These are phyloP conservation scores for Gossypium armourianum DNA, from an alignment of 441 rosid species.

Conservation along the genomic window DNA sequence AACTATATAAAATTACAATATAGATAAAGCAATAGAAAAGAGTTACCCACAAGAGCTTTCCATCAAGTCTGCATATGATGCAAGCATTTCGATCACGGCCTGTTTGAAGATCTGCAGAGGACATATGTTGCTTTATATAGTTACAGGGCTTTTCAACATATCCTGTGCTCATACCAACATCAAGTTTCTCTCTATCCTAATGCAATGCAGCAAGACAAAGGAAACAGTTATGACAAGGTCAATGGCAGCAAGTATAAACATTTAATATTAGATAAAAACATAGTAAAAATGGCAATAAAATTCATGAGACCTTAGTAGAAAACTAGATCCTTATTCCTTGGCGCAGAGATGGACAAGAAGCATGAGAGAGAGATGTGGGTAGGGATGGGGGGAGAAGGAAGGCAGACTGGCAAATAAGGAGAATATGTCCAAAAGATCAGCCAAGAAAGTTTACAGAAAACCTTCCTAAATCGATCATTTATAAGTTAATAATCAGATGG, in stretches of 20 bases:
- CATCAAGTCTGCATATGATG: constrained; percentile 38
- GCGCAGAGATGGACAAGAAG: not conserved
- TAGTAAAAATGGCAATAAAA: not conserved
- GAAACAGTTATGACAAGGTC: constrained; percentile 15
- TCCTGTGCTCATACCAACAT: not conserved
- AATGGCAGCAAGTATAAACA: not conserved
- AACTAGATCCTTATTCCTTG: not conserved
- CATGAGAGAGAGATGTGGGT: not conserved
- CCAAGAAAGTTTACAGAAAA: constrained; percentile 4
- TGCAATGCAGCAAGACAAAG: constrained; percentile 28
- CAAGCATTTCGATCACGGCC: constrained; percentile 25
- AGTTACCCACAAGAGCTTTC: constrained; percentile 45
- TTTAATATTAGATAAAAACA: not conserved
- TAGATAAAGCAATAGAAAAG: constrained; percentile 9
- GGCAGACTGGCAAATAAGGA: not conserved
- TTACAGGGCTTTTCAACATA: constrained; percentile 10
- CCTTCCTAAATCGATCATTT: not conserved
- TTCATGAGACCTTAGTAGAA: not conserved
- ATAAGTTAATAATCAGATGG: not conserved
- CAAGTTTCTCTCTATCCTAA: constrained; percentile 25
- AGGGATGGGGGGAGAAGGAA: not conserved
- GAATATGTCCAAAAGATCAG: not conserved
- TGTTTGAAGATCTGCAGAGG: constrained; percentile 9
- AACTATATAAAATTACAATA: not conserved
- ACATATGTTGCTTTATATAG: not conserved